Conservation (phyloP, 2,329 filamentous ascomycete genomes). For the Verticillium dahliae region DNA sequence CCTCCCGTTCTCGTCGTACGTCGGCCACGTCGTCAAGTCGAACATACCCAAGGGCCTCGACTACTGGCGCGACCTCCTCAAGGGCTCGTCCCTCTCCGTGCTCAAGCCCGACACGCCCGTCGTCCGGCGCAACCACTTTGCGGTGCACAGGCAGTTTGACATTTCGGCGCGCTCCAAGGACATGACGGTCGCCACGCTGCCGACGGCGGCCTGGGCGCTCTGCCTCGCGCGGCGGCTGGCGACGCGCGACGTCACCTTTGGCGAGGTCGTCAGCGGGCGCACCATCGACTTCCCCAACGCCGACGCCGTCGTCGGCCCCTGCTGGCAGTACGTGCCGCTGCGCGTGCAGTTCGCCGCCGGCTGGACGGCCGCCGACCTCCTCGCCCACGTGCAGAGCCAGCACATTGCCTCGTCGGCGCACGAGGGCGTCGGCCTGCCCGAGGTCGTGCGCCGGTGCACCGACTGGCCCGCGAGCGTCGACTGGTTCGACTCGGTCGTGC, state of each 20-base stretch:
- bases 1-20: slow-evolving; percentile 38
- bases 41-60: slow-evolving; percentile 42
- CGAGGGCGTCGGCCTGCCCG: slow-evolving; percentile 46
- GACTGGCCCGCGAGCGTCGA: slow-evolving; percentile 31
- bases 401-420: slow-evolving; percentile 49
- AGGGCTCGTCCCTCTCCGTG: slow-evolving; percentile 41
- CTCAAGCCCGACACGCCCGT: slow-evolving; percentile 32
- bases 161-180: slow-evolving; percentile 42
- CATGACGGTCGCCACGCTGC: slow-evolving; percentile 57
- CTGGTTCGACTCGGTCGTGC: slow-evolving; percentile 51
- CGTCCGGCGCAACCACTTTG: slow-evolving; percentile 28
- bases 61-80: slow-evolving; percentile 56
- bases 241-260: slow-evolving; percentile 54
- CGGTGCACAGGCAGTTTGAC: slow-evolving; percentile 34
- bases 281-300: slow-evolving; percentile 49
- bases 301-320: slow-evolving; percentile 55
- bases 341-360: slow-evolving; percentile 46
- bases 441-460: slow-evolving; percentile 43
- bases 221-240: slow-evolving; percentile 49
- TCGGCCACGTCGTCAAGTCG: slow-evolving; percentile 32
- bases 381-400: slow-evolving; percentile 48
- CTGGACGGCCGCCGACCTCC: slow-evolving; percentile 46
- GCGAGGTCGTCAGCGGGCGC: slow-evolving; percentile 59
- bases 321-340: slow-evolving; percentile 61
- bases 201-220: slow-evolving; percentile 62